Evolutionary conservation across 805 yeast species (phyloP), one percentile per base, ranked within the genome.

Genomic region (Ogataea trehaloabstinens): DNA sequence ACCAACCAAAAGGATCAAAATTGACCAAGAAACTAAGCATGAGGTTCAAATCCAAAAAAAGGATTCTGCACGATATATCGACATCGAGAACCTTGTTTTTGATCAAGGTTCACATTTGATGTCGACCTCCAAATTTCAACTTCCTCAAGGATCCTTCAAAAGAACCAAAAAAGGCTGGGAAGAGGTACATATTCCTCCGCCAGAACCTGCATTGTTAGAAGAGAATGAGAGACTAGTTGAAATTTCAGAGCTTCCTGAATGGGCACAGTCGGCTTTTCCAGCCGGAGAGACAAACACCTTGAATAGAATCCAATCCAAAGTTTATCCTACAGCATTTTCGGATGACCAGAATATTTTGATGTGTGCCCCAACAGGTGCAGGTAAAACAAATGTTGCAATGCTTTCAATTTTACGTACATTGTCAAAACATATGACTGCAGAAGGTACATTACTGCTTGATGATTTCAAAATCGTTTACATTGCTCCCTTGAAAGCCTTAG

Each of bases 301-400:
- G 48, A 93, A 93, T 60, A 66, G 87, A 37, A 76, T 93, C 12
- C 99, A 93, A 60, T 85, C 95, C 1, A 76, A 75, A 44, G 88
- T 90, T 0, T 87, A 64, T 47, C 93, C 93, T 1, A 56, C 68
- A n/a, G 96, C 95, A 0, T 86, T 91, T 47, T 53, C 71, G 4
- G 64, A 75, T 1, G 93, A 86, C 54, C 71, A 72, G 4, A 91
- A 90, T 52, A 58, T 93, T 28, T 65, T 91, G 13, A 67, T 91
- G 50, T 91, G 98, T 72, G 98, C 99, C 1, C 99, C 99, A 5
- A 91, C 99, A 0, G 99, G 99, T 67, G 96, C 96, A 2, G 99
- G 99, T 66, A 91, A 91, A 59, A 91, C 99, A 17, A 93, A 93
- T 58, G 96, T 93, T 20, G 99, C 99, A 0, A 77, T 93, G 81